Evolutionary conservation across 768 basidiomycete genomes (phyloP).

Genomic region (Sarcomyxa edulis): DNA sequence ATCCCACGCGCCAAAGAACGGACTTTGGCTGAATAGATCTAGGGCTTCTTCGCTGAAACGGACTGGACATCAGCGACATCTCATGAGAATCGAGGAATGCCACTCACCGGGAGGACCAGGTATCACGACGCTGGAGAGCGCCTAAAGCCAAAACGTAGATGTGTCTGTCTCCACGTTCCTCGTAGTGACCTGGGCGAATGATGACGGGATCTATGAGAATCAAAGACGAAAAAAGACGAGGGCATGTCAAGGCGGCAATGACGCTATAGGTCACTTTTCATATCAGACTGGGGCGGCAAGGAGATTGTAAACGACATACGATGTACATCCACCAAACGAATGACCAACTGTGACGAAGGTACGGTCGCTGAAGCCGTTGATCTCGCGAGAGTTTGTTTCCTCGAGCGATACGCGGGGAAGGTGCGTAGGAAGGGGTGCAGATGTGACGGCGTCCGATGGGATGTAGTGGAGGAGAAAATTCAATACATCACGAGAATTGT

Average conservation of each 20-base stretch:
- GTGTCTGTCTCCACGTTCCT: slow-evolving; percentile 8
- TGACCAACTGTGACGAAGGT: slow-evolving; percentile 74
- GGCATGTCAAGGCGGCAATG: slow-evolving; percentile 60
- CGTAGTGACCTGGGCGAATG: slow-evolving; percentile 18
- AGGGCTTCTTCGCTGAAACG: slow-evolving; percentile 54
- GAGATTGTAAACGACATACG: slow-evolving; percentile 38
- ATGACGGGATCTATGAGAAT: slow-evolving; percentile 81
- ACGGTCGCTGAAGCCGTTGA: slow-evolving; percentile 44
- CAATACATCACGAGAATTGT: slow-evolving; percentile 72
- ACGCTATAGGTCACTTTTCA: too few species aligned
- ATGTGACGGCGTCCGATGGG: slow-evolving; percentile 35
- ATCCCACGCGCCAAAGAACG: slow-evolving; percentile 74
- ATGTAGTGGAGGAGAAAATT: slow-evolving; percentile 70
- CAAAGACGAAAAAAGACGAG: slow-evolving; percentile 64
- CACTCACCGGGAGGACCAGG: slow-evolving; percentile 36
- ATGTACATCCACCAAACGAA: slow-evolving; percentile 77
- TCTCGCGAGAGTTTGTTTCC: slow-evolving; percentile 35
- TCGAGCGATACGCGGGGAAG: slow-evolving; percentile 41
- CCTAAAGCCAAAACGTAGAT: slow-evolving; percentile 25
- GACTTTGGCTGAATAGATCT: slow-evolving; percentile 36
- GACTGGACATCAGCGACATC: background rate
- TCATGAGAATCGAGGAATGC: too few species aligned
- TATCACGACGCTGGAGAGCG: slow-evolving; percentile 53
- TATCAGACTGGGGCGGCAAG: background rate
- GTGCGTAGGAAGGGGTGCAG: slow-evolving; percentile 41